Evolutionary conservation across 805 yeast species (phyloP).

Genomic region (Yarrowia deformans): DNA sequence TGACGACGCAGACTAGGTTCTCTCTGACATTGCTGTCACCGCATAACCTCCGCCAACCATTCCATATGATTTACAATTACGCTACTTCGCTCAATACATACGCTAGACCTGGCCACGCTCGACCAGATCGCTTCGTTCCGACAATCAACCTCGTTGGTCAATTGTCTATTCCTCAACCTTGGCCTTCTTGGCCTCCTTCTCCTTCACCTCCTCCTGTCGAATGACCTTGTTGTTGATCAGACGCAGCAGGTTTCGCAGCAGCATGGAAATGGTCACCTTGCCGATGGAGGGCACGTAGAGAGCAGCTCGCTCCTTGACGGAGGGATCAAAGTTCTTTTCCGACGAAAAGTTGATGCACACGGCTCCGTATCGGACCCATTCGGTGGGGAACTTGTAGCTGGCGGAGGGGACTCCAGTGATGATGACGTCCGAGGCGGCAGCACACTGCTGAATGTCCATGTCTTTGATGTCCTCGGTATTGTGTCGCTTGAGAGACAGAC

Average conservation of each 20-base stretch:
- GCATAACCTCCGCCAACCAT: no score
- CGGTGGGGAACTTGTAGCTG: slow-evolving; percentile 83
- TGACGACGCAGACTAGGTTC: no score
- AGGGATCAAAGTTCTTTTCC: slow-evolving; percentile 79
- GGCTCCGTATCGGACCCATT: slow-evolving; percentile 83
- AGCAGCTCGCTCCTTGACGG: slow-evolving; percentile 85
- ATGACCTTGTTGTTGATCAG: slow-evolving; percentile 68
- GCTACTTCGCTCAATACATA: slow-evolving; percentile 14
- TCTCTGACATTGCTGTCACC: no score
- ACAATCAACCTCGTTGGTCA: neutral
- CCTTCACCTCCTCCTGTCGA: slow-evolving; percentile 38
- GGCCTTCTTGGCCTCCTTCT: slow-evolving; percentile 37
- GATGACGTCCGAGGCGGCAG: slow-evolving; percentile 82
- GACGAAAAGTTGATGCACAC: slow-evolving; percentile 89
- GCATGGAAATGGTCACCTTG: slow-evolving; percentile 94
- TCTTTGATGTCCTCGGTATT: slow-evolving; percentile 66
- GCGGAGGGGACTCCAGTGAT: slow-evolving; percentile 95
- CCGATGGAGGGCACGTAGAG: slow-evolving; percentile 95
- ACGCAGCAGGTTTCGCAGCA: slow-evolving; percentile 85
- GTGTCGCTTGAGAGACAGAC: slow-evolving; percentile 80
- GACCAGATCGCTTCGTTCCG: neutral
- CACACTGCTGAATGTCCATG: slow-evolving; percentile 31
- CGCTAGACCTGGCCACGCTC: no score
- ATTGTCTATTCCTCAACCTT: slow-evolving; percentile 3
- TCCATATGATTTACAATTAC: slow-evolving; percentile 17